Percentiles rank a stretch among this genome's conserved stretches.
phyloP scores from a whole-genome alignment of 2,329 filamentous ascomycete species.

The Fusarium subtropicale region DNA sequence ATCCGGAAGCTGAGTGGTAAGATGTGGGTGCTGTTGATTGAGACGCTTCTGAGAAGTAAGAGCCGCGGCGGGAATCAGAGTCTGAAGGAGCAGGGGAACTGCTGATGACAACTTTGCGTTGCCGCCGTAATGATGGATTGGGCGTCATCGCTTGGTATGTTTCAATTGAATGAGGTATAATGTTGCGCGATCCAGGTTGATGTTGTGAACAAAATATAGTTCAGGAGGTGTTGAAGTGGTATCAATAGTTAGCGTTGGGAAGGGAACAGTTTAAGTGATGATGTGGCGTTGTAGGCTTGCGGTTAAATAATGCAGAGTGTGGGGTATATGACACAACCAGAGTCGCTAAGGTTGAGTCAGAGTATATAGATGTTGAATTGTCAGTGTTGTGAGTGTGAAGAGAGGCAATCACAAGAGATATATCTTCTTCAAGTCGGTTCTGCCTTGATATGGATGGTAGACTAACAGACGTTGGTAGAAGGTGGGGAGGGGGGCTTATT shows the following conservation, averaged over 20 bases:
- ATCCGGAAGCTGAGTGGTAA: slow-evolving; percentile 43
- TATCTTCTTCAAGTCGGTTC: slow-evolving; percentile 41
- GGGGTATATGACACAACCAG: slow-evolving; percentile 23
- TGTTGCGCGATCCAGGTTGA: slow-evolving; percentile 15
- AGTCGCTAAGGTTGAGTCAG: slow-evolving; percentile 15
- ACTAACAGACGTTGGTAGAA: slow-evolving; percentile 38
- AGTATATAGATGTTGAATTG: slow-evolving; percentile 3
- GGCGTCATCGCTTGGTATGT: slow-evolving; percentile 33
- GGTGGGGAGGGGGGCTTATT: slow-evolving; percentile 47
- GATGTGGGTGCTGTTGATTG: slow-evolving; percentile 48
- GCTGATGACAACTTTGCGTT: slow-evolving; percentile 44
- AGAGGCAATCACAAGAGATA: slow-evolving; percentile 37
- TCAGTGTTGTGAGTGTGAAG: slow-evolving; percentile 15
- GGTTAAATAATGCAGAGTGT: slow-evolving; percentile 24
- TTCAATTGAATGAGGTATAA: slow-evolving; percentile 7
- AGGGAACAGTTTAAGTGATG: slow-evolving; percentile 8
- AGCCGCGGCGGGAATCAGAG: slow-evolving; percentile 45
- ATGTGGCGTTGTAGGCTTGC: slow-evolving; percentile 14
- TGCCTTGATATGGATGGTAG: slow-evolving; percentile 45
- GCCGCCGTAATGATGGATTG: slow-evolving; percentile 40
- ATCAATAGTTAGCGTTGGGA: slow-evolving; percentile 8
- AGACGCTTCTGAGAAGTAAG: slow-evolving; percentile 46
- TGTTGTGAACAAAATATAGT: slow-evolving; percentile 6
- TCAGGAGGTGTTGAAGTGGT: slow-evolving; percentile 31
- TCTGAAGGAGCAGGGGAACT: slow-evolving; percentile 45